Evolutionary conservation across 306 rosid genomes (phyloP), one percentile per base, ranked within the genome.

Genomic region (Trifolium pratense): DNA sequence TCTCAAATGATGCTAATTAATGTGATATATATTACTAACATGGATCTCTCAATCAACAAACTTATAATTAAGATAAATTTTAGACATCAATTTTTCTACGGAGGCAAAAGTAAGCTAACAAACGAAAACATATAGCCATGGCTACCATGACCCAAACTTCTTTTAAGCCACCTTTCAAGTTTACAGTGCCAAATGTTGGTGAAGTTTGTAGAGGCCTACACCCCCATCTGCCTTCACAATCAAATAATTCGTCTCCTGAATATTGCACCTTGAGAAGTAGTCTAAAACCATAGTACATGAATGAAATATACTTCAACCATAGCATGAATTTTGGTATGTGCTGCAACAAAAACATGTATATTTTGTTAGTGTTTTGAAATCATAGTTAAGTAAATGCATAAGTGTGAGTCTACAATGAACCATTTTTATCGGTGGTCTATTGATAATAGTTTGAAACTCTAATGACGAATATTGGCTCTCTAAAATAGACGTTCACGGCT

Each of bases 271-370:
- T 94, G 13, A 94, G 81, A 0, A 94, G 89, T 17, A 94, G 87
- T 74, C 96, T 86, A 48, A 91, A 94, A 10, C 98, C 97, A 65
- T 91, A 88, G 84, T 84, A 94, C 94, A 94, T 81, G 86, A 91
- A 91, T 1, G 98, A 94, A 43, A 88, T 12, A 73, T 91, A 89
- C 89, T 94, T 94, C 84, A 94, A 65, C 98, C 98, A 91, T 25
- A 75, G 70, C 95, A 89, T 89, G 80, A 91, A 91, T 77, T 80
- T 81, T 9, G 97, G 97, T 80, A 91, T 91, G 75, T 91, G 98
- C 97, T 94, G 93, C 89, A 81, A 68, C 43, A 36, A 23, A 51
- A 56, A 51, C 3, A 16, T 15, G 20, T 7, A 7, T 1, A 0
- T 69, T 12, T 40, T 58, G 39, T 46, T 3, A 75, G 68, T 45